Evolutionary conservation across 2,329 filamentous ascomycete genomes (phyloP).

Genomic region (Coniochaeta ligniaria): DNA sequence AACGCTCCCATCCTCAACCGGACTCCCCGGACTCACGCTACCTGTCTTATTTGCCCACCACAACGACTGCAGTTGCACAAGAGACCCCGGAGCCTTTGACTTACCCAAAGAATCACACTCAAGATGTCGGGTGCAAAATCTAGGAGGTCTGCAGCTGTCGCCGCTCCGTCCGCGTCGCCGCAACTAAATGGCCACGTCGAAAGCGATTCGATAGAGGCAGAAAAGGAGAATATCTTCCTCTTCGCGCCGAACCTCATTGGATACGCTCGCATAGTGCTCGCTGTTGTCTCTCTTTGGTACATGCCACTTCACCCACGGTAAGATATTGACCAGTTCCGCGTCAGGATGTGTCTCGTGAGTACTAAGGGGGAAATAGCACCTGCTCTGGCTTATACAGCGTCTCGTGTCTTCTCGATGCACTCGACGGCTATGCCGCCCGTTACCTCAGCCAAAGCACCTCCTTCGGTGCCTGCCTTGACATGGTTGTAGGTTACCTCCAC

Average conservation of each 20-base stretch:
- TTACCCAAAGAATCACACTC: not conserved
- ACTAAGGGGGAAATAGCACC: slow-evolving; percentile 33
- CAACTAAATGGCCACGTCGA: slow-evolving; percentile 30
- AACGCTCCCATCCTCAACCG: not conserved
- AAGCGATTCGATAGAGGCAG: slow-evolving; percentile 22
- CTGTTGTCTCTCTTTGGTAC: slow-evolving; percentile 91
- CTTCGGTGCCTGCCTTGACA: slow-evolving; percentile 95
- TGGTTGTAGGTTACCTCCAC: slow-evolving; percentile 51
- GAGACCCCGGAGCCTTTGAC: not conserved
- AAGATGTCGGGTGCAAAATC: slow-evolving; percentile 7
- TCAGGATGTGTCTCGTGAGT: not conserved
- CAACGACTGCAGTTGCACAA: not conserved
- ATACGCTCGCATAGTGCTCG: slow-evolving; percentile 71
- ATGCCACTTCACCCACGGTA: slow-evolving; percentile 93
- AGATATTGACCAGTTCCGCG: not conserved
- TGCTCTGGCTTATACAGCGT: slow-evolving; percentile 88
- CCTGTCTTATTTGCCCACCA: not conserved
- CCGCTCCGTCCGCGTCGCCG: not conserved
- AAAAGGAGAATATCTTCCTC: slow-evolving; percentile 68
- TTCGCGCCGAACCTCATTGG: slow-evolving; percentile 80
- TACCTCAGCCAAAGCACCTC: slow-evolving; percentile 86
- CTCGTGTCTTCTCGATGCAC: slow-evolving; percentile 89
- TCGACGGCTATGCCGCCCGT: slow-evolving; percentile 90
- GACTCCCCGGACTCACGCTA: not conserved
- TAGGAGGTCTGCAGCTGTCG: slow-evolving; percentile 12